phyloP scores from a whole-genome alignment of 495 filamentous ascomycete genomes.

The Aspergillus diversus region DNA sequence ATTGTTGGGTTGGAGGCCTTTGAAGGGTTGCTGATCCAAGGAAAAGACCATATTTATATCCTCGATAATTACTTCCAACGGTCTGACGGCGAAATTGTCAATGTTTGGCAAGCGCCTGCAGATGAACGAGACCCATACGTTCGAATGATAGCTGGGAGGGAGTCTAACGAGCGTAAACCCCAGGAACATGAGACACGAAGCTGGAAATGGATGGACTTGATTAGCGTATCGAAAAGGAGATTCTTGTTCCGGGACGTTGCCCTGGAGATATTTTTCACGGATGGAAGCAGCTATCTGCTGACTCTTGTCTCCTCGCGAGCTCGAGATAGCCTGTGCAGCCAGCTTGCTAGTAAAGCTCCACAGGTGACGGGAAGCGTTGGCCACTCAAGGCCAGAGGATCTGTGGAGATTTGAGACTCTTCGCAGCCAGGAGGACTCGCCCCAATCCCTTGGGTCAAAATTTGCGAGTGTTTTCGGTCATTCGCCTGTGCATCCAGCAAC shows the following conservation, averaged over 20 bases:
- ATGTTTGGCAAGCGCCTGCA: slow-evolving; percentile 87
- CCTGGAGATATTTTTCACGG: slow-evolving; percentile 93
- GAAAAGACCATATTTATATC: slow-evolving; percentile 91
- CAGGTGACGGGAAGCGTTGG: slow-evolving; percentile 64
- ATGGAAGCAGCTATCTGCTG: slow-evolving; percentile 91
- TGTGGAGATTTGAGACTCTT: slow-evolving; percentile 86
- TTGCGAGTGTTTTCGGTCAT: slow-evolving; percentile 91
- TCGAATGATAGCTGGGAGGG: slow-evolving; percentile 84
- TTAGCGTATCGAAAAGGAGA: slow-evolving; percentile 94
- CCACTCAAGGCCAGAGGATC: slow-evolving; percentile 64
- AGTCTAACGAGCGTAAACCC: slow-evolving; percentile 61
- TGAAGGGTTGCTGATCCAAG: slow-evolving; percentile 89
- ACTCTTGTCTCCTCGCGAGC: slow-evolving; percentile 72
- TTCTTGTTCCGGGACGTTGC: slow-evolving; percentile 96
- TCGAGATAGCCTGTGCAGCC: slow-evolving; percentile 78
- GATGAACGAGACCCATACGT: slow-evolving; percentile 96
- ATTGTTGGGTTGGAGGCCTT: slow-evolving; percentile 90
- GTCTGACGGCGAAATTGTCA: slow-evolving; percentile 92
- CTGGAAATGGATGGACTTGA: slow-evolving; percentile 93
- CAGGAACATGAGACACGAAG: slow-evolving; percentile 79
- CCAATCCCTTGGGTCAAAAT: slow-evolving; percentile 83
- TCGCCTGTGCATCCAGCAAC: slow-evolving; percentile 76
- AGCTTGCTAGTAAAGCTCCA: slow-evolving; percentile 75
- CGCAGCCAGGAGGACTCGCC: slow-evolving; percentile 80
- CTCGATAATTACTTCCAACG: slow-evolving; percentile 95